Percentiles rank a stretch among this genome's conserved stretches.
Evolutionary conservation across 2,329 filamentous ascomycete species (phyloP).

Genomic region (Phialophora tarda): DNA sequence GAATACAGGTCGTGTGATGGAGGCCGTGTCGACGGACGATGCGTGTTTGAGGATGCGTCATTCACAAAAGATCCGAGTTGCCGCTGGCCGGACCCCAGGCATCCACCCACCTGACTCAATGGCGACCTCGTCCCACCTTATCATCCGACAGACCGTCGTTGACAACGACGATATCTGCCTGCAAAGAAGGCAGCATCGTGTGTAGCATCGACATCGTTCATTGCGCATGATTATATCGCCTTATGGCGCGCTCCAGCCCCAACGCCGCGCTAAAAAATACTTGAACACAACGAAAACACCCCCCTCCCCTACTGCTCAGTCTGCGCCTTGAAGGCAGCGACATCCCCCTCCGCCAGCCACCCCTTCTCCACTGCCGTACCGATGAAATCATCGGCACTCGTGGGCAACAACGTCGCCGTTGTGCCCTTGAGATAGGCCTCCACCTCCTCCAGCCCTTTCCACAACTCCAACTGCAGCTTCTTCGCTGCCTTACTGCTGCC

Average conservation of each 20-base stretch:
- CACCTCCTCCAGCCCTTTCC: conserved; percentile 32
- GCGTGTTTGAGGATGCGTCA: not conserved
- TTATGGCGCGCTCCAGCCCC: conserved; percentile 36
- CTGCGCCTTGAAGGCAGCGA: conserved; percentile 34
- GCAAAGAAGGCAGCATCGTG: not conserved
- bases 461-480: conserved; percentile 33
- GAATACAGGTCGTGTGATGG: conserved; percentile 16
- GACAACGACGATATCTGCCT: not conserved
- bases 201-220: conserved; percentile 21
- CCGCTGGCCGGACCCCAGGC: not conserved
- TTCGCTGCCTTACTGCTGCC: conserved; percentile 33
- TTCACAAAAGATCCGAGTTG: conserved; percentile 1
- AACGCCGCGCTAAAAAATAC: conserved; percentile 54
- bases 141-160: not conserved
- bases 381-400: conserved; percentile 33
- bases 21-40: not conserved
- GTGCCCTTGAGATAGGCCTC: conserved; percentile 23
- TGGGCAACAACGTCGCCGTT: conserved; percentile 24
- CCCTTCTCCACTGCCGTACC: conserved; percentile 26
- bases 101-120: conserved; percentile 12
- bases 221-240: conserved; percentile 19
- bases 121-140: not conserved
- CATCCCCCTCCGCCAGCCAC: conserved; percentile 34
- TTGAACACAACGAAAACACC: conserved; percentile 43
- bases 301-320: conserved; percentile 32